phyloP scores from a whole-genome alignment of 1,284 basidiomycete genomes.

The Ustilago vetiveriae region DNA sequence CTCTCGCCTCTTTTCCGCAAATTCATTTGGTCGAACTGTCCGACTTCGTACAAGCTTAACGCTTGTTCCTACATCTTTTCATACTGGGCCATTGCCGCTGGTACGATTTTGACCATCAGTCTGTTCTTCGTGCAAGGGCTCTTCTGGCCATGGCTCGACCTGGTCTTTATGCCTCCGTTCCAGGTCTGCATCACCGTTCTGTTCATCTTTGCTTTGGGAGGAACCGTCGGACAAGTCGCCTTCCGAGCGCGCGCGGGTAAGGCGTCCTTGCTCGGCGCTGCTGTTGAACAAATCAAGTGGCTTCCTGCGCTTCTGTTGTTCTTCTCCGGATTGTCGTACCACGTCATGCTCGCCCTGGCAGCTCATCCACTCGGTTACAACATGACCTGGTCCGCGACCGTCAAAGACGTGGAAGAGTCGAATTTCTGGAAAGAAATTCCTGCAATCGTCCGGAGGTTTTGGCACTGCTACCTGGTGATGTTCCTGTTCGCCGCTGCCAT shows the following conservation, averaged over 20 bases:
- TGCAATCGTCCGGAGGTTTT: slow-evolving; percentile 71
- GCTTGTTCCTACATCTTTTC: slow-evolving; percentile 76
- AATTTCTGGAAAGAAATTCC: slow-evolving; percentile 90
- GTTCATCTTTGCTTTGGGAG: slow-evolving; percentile 78
- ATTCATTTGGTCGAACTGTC: slow-evolving; percentile 74
- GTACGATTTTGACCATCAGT: slow-evolving; percentile 74
- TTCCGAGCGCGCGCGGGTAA: slow-evolving; percentile 67
- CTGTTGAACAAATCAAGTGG: slow-evolving; percentile 78
- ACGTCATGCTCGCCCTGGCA: slow-evolving; percentile 76
- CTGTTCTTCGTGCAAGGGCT: slow-evolving; percentile 80
- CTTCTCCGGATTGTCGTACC: slow-evolving; percentile 43
- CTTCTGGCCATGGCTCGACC: slow-evolving; percentile 75
- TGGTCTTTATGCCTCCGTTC: slow-evolving; percentile 71
- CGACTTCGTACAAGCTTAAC: slow-evolving; percentile 78
- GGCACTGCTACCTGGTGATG: slow-evolving; percentile 68
- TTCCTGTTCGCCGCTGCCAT: slow-evolving; percentile 74
- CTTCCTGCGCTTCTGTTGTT: slow-evolving; percentile 72
- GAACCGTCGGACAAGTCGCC: slow-evolving; percentile 77
- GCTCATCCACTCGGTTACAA: slow-evolving; percentile 84
- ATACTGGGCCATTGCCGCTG: slow-evolving; percentile 82
- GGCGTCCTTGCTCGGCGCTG: slow-evolving; percentile 1
- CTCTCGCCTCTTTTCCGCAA: slow-evolving; percentile 78
- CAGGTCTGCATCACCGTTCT: slow-evolving; percentile 80
- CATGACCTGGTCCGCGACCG: slow-evolving; percentile 75
- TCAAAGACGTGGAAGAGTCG: slow-evolving; percentile 51